phyloP scores from a whole-genome alignment of 164 flowering plant species.

The Magnolia sinica region DNA sequence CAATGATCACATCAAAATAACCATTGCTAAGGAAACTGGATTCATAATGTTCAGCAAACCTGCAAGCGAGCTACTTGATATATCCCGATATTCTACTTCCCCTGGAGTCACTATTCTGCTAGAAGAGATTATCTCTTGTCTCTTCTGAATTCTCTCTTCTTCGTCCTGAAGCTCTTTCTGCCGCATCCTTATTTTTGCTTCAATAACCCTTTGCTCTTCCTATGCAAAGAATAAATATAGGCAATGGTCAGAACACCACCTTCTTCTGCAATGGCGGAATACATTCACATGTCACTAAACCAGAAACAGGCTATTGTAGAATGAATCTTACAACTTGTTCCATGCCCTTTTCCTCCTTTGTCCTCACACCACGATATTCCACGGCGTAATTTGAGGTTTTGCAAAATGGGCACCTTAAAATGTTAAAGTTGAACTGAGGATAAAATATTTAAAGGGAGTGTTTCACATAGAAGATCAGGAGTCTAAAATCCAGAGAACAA shows the following conservation, averaged over 20 bases:
- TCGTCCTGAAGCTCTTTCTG: constrained; percentile 76
- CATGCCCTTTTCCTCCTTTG: constrained; percentile 87
- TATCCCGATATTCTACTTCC: constrained; percentile 37
- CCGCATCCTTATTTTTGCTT: constrained; percentile 92
- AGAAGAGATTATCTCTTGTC: constrained; percentile 48
- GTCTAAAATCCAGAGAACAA: background rate
- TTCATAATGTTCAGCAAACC: constrained; percentile 29
- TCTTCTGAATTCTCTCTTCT: constrained; percentile 67
- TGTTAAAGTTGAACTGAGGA: constrained; percentile 38
- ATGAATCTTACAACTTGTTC: constrained; percentile 79
- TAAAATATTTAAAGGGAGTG: background rate
- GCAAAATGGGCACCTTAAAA: constrained; percentile 85
- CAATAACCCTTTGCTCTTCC: constrained; percentile 98
- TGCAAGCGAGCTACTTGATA: constrained; percentile 38
- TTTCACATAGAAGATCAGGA: background rate
- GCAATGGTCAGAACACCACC: background rate
- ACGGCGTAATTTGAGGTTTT: constrained; percentile 91
- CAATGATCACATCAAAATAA: background rate
- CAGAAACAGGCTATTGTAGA: background rate
- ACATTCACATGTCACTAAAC: background rate
- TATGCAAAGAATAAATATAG: constrained; percentile 14
- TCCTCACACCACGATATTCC: constrained; percentile 85
- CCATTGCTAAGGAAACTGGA: background rate
- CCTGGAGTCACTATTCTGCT: constrained; percentile 27
- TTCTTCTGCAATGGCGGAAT: background rate